Evolutionary conservation across 192 early-diverging fungal species (phyloP), one percentile per base, ranked within the genome.

Genomic region (Coemansia sp.): DNA sequence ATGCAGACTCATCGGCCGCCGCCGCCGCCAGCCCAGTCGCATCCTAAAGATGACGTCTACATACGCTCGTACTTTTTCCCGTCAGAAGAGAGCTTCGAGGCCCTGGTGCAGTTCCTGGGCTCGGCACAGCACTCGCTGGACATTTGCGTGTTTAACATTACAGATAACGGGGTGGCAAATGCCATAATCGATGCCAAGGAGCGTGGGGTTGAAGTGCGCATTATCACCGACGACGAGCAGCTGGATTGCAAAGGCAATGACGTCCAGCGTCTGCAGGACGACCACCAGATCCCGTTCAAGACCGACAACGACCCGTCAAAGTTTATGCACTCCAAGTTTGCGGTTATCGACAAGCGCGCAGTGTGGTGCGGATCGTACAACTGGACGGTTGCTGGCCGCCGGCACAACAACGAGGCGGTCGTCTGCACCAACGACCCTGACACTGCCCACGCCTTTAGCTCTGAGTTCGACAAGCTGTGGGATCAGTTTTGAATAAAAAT

Each of bases 321-420:
- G 50, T 64, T 73, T 42, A 89, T 89, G 87, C 87, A 89, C 52
- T 80, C 86, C 51, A 89, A 89, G 61, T 89, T 89, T 69, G 85
- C 83, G 2, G 58, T 86, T 17, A 71, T 86, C 32, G 83, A 86
- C 60, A 60, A 70, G 38, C 58, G 65, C 26, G 62, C 81, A 11
- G 65, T 87, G 7, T 82, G 83, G 64, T 70, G 77, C 31, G 87
- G 87, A 1, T 87, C 85, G 10, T 72, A 61, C 65, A 66, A 79
- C 57, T 76, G 70, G 55, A 71, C 66, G 21, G 60, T 71, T 39
- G 66, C 80, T 11, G 86, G 86, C 7, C 84, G 88, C 40, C 82
- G 80, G 40, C 73, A 80, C 50, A 89, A 89, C 66, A 81, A 80
- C 34, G 88, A 89, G 58, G 81, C 88, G 14, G 71, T 85, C 40